Percentiles rank a stretch among this genome's conserved stretches.
These are phyloP conservation scores for Rhodomyrtus tomentosa DNA, from an alignment of 345 rosid genomes.

Conservation along the genomic window DNA sequence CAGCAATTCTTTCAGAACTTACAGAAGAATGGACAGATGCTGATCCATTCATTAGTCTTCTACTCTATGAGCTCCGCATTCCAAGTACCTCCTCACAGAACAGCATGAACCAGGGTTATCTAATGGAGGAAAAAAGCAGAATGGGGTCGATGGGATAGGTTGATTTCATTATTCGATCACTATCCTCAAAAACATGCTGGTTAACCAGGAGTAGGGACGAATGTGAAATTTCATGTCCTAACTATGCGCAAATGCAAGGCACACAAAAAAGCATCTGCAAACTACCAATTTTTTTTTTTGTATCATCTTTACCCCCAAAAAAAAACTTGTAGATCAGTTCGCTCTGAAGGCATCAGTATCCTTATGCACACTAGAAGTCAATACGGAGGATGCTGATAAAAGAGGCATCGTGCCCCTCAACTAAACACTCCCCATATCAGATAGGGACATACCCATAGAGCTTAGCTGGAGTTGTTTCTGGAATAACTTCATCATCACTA, in stretches of 20 bases:
- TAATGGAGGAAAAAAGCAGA: neutral
- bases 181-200: neutral
- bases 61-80: neutral
- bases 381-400: neutral
- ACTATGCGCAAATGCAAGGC: neutral
- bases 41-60: neutral
- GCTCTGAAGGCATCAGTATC: neutral
- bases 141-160: neutral
- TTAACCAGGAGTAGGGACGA: neutral
- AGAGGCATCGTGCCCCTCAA: neutral
- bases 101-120: neutral
- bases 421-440: neutral
- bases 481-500: slow-evolving; percentile 66
- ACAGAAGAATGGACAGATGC: neutral
- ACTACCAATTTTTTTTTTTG: no score
- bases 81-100: neutral
- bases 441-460: slow-evolving; percentile 47
- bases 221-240: neutral
- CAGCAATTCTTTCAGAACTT: neutral
- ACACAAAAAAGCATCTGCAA: neutral
- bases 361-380: neutral
- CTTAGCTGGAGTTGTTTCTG: slow-evolving; percentile 63
- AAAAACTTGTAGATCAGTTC: neutral
- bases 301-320: no score
- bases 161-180: neutral